Evolutionary conservation across 2,329 filamentous ascomycete genomes (phyloP).

Genomic region (Cordyceps fumosorosea): DNA sequence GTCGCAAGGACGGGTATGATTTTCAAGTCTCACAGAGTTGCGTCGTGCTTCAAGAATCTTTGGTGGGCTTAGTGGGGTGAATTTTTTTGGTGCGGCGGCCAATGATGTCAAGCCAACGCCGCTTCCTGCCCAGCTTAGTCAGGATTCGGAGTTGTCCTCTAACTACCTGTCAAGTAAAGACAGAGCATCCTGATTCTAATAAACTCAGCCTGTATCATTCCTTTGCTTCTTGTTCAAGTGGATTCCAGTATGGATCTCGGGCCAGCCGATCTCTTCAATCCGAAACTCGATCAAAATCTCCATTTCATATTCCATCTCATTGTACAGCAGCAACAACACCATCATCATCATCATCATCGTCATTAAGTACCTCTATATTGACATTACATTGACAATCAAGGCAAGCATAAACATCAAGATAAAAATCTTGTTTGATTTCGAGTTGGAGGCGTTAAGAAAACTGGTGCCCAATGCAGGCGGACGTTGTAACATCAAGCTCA

Average conservation of each 20-base stretch:
- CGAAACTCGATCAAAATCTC: neutral
- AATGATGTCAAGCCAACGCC: conserved; percentile 27
- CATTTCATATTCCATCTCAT: neutral
- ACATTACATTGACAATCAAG: neutral
- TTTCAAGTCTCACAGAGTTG: neutral
- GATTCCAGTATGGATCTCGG: neutral
- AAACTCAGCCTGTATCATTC: neutral
- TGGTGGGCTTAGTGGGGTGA: conserved; percentile 33
- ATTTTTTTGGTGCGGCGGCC: conserved; percentile 26
- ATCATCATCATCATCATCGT: neutral
- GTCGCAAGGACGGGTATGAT: conserved; percentile 1
- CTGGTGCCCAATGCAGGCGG: neutral
- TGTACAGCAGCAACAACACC: neutral
- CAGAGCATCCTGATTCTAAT: no score
- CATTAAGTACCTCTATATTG: neutral
- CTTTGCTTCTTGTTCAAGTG: neutral
- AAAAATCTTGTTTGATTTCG: neutral
- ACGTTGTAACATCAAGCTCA: conserved; percentile 5
- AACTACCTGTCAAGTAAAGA: no score
- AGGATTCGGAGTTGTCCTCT: neutral
- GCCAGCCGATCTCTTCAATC: neutral
- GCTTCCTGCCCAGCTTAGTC: conserved; percentile 5
- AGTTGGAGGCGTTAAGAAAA: neutral
- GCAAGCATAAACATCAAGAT: neutral
- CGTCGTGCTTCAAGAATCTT: conserved; percentile 10